Base-by-base conservation (phyloP, 345 rosid genomes). In the Brassica incana region DNA sequence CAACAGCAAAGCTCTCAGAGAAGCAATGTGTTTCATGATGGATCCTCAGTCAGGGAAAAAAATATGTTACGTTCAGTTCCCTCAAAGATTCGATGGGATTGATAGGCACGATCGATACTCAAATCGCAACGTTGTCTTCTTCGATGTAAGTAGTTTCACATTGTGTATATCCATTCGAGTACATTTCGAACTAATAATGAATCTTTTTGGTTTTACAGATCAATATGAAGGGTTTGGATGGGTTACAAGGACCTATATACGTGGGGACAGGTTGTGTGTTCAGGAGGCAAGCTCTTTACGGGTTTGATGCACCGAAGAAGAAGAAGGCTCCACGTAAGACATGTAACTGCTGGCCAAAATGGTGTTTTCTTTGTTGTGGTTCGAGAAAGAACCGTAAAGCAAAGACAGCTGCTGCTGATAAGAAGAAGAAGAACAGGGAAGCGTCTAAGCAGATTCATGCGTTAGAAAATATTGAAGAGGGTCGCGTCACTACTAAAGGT, bases 11-110 rank as follows among this genome's bases (percentile, higher is more conserved):
- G 98, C 99, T 12, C 93, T 95, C 20, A 84, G 99, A 81, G 99
- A 95, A 86, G 92, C 99, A 1, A 95, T 95, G 99, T 95, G 99
- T 84, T 95, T 95, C 86, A 86, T 95, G 99, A 95, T 93, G 99
- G 99, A 95, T 71, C 99, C 97, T 20, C 86, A 85, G 32, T 89
- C 87, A 1, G 99, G 99, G 74, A 93, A 95, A 86, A 92, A 92
- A 78, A 88, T 95, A 74, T 95, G 99, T 86, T 95, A 95, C 59
- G 99, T 95, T 73, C 99, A 95, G 73, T 95, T 95, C 84, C 99
- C 99, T 79, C 99, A 95, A 87, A 89, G 99, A 86, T 95, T 95
- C 25, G 99, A 95, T 72, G 99, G 99, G 33, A 95, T 95, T 80
- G 99, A 95, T 89, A 85, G 92, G 12, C 97, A 95, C 35, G 99